Conservation (phyloP, 495 filamentous ascomycete genomes). For the Penicillium paradoxum region DNA sequence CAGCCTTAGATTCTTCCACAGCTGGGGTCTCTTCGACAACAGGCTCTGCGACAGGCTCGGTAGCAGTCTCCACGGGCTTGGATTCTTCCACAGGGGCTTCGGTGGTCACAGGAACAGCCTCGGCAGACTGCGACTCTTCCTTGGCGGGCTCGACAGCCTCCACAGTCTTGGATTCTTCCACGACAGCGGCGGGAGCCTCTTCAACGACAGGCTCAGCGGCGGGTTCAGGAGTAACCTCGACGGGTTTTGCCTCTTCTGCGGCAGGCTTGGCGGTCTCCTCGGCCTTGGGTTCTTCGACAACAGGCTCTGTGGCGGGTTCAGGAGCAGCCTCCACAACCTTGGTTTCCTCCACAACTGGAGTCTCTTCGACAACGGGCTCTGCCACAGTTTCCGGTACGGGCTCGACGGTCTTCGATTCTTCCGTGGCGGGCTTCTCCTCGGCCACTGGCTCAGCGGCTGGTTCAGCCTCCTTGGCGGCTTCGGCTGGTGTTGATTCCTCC, state of each 20-base stretch:
- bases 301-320: not conserved
- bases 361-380: not conserved
- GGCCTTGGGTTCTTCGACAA: conserved; percentile 7
- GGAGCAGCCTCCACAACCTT: conserved; percentile 7
- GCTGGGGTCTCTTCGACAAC: conserved; percentile 12
- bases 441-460: not conserved
- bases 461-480: conserved; percentile 5
- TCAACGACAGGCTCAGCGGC: not conserved
- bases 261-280: conserved; percentile 6
- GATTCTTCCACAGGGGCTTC: conserved; percentile 14
- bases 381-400: conserved; percentile 1
- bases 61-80: not conserved
- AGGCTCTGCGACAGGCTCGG: conserved; percentile 2
- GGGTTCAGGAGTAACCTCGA: not conserved
- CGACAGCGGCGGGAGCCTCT: conserved; percentile 3
- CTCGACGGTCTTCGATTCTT: conserved; percentile 6
- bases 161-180: conserved; percentile 14
- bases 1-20: conserved; percentile 9
- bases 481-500: not conserved
- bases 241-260: not conserved
- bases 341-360: not conserved
- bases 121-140: not conserved
- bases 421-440: conserved; percentile 3
- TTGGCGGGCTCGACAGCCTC: not conserved
- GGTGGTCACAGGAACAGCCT: not conserved